Evolutionary conservation across 768 basidiomycete species (phyloP).

Genomic region (Panaeolus cyanescens): DNA sequence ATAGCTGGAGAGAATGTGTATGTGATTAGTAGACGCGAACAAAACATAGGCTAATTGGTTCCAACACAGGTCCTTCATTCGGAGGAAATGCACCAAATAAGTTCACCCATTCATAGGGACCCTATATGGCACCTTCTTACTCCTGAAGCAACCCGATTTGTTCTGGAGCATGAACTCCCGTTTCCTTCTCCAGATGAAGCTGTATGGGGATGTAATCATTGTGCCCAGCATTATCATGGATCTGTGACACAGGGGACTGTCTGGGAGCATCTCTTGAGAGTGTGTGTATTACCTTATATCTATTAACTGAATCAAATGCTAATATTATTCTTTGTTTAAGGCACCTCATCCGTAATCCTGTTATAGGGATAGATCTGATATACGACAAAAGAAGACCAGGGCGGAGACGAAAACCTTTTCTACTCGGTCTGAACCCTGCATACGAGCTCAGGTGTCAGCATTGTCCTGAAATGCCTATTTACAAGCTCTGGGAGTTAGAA

Average conservation of each 20-base stretch:
- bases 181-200: conserved; percentile 12
- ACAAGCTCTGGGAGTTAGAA: conserved; percentile 20
- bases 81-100: conserved; percentile 8
- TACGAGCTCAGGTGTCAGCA: conserved; percentile 17
- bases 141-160: conserved; percentile 18
- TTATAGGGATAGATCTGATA: conserved; percentile 16
- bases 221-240: conserved; percentile 17
- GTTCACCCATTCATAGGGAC: conserved; percentile 9
- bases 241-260: conserved; percentile 6
- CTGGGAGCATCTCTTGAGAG: conserved; percentile 15
- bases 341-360: conserved; percentile 13
- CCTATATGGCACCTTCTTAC: conserved; percentile 22
- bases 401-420: conserved; percentile 17
- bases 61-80: conserved; percentile 14
- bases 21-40: neutral
- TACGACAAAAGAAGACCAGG: conserved; percentile 10
- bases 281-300: conserved; percentile 12
- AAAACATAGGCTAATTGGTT: neutral
- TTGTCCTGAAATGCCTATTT: conserved; percentile 18
- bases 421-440: conserved; percentile 18
- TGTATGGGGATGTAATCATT: conserved; percentile 25
- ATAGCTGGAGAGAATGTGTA: conserved; percentile 25
- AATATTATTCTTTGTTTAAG: neutral
- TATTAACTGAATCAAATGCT: neutral
- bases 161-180: conserved; percentile 19